A percentile compares a stretch with the other conserved stretches of the same genome.
phyloP scores from a whole-genome alignment of 495 filamentous ascomycete species.

The Cudoniella acicularis region DNA sequence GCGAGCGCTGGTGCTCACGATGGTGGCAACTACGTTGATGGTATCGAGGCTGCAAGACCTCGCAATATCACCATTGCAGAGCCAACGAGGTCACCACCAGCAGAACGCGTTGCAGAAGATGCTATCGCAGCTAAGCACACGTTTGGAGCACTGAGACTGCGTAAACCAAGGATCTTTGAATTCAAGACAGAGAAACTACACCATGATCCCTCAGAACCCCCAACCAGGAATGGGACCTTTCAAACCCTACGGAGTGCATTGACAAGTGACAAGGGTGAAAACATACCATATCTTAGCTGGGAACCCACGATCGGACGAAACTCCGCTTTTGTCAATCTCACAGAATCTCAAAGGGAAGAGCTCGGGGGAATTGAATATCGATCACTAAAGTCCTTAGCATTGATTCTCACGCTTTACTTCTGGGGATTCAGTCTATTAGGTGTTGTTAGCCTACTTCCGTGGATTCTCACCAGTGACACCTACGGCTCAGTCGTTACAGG shows the following conservation, averaged over 20 bases:
- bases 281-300: slow-evolving; percentile 88
- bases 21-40: slow-evolving; percentile 7
- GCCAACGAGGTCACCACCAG: slow-evolving; percentile 30
- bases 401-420: slow-evolving; percentile 75
- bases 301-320: slow-evolving; percentile 89
- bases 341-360: slow-evolving; percentile 87
- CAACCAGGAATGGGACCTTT: slow-evolving; percentile 26
- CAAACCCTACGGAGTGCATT: slow-evolving; percentile 33
- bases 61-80: slow-evolving; percentile 47
- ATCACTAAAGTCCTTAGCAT: slow-evolving; percentile 76
- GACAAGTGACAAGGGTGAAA: slow-evolving; percentile 41
- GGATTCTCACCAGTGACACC: slow-evolving; percentile 61
- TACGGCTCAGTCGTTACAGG: slow-evolving; percentile 59
- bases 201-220: slow-evolving; percentile 23
- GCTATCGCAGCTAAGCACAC: slow-evolving; percentile 31
- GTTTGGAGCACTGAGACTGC: slow-evolving; percentile 31
- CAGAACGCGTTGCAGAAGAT: slow-evolving; percentile 35
- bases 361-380: slow-evolving; percentile 94
- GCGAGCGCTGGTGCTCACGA: neutral
- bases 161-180: slow-evolving; percentile 29
- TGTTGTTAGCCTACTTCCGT: slow-evolving; percentile 65
- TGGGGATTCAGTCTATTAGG: slow-evolving; percentile 72
- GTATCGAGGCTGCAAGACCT: slow-evolving; percentile 31
- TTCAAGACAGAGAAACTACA: slow-evolving; percentile 26
- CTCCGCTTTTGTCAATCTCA: slow-evolving; percentile 83